Evolutionary conservation across 768 basidiomycete species (phyloP).

Genomic region (Lactarius pseudohatsudake): DNA sequence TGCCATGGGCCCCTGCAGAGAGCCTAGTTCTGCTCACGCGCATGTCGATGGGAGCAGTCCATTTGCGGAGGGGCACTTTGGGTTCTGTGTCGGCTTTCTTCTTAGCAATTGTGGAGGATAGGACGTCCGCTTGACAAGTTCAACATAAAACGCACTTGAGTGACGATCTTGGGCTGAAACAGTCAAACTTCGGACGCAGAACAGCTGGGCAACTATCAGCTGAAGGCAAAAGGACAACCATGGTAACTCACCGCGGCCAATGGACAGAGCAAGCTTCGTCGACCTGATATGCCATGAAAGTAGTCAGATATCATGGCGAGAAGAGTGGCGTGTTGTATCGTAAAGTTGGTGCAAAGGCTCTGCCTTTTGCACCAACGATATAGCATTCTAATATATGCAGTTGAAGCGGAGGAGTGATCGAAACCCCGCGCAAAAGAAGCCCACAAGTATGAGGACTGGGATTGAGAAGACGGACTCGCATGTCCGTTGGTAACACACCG

Average conservation of each 20-base stretch:
- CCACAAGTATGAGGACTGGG: neutral
- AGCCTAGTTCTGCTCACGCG: conserved; percentile 71
- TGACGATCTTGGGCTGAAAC: conserved; percentile 84
- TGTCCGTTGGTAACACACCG: too few species aligned
- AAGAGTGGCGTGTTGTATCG: conserved; percentile 2
- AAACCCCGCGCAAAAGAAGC: neutral
- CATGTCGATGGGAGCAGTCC: conserved; percentile 86
- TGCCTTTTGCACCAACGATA: neutral
- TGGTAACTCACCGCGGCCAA: conserved; percentile 72
- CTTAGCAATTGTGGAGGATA: conserved; percentile 78
- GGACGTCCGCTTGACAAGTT: conserved; percentile 69
- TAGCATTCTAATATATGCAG: too few species aligned
- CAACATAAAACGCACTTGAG: too few species aligned
- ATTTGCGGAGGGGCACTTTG: conserved; percentile 78
- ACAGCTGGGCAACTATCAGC: conserved; percentile 46
- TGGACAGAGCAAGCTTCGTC: conserved; percentile 81
- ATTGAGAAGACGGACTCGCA: neutral
- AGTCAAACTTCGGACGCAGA: conserved; percentile 75
- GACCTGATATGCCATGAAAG: neutral
- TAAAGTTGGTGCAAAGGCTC: too few species aligned
- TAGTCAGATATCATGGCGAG: neutral
- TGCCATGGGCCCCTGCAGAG: conserved; percentile 65
- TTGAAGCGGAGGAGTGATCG: too few species aligned
- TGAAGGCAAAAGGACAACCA: neutral
- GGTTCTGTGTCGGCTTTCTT: conserved; percentile 89